Evolutionary conservation across 2,329 filamentous ascomycete species (phyloP), one percentile per base, ranked within the genome.

Genomic region (Orbilia blumenaviensis): DNA sequence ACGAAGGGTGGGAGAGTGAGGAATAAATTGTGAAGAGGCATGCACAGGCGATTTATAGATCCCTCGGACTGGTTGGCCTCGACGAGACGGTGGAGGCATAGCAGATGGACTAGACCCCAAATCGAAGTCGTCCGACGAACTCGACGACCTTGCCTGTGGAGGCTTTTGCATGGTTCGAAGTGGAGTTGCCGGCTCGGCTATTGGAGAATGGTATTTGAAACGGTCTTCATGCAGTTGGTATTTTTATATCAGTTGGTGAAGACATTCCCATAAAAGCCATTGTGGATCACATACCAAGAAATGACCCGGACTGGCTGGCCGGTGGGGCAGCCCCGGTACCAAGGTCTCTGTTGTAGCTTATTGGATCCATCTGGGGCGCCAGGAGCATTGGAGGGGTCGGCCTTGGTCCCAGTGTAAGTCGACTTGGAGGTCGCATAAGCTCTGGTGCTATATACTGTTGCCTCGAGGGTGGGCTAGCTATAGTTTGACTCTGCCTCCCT

Each of bases 61-160:
- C 3, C 12, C 16, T 2, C 27, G 56, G 3, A 10, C 29, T 61
- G 36, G 48, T n/a, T n/a, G 14, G 14, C 29, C 72, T 32, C 48
- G 48, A 61, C 36, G 63, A n/a, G 56, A 38, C 3, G 63, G 54
- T 27, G 41, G 58, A 27, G 48, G 56, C 58, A 69, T 69, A 25
- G 41, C 41, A 16, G 56, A 63, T 0, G 72, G 72, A 64, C 64
- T 76, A 3, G 72, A 64, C 5, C 21, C 36, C 0, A 63, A 10
- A 16, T 76, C 72, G 23, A 62, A 69, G 18, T 61, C 64, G 27
- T 61, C 72, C 9, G 72, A 66, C 21, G 72, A 76, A 36, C 72
- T 66, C 10, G 60, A 64, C 41, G 21, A 34, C 23, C 66, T n/a
- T n/a, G n/a, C n/a, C n/a, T n/a, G 71, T n/a, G 32, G 44, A n/a